Conservation (phyloP, 805 yeast species). For the Komagataella populi region DNA sequence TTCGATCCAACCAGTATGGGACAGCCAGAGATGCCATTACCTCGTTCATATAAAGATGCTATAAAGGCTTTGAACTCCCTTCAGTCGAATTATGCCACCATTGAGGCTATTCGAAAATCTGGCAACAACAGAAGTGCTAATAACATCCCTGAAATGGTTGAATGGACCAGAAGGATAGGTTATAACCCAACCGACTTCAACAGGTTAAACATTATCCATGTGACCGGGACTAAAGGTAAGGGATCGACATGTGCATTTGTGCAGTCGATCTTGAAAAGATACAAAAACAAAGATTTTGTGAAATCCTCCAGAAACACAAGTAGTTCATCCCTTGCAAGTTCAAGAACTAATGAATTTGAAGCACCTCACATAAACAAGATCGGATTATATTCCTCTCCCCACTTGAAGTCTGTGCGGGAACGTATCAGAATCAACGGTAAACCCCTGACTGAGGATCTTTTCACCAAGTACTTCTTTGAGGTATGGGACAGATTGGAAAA, state of each 20-base stretch:
- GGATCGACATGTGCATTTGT: conserved; percentile 97
- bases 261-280: conserved; percentile 64
- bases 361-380: conserved; percentile 36
- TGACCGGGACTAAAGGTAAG: conserved; percentile 97
- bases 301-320: background rate
- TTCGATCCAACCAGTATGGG: background rate
- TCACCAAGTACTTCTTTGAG: conserved; percentile 84
- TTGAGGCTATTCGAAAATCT: conserved; percentile 66
- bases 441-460: conserved; percentile 70
- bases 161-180: conserved; percentile 64
- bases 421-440: conserved; percentile 78
- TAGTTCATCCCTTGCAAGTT: background rate
- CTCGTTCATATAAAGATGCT: conserved; percentile 46
- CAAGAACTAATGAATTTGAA: background rate
- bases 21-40: conserved; percentile 10
- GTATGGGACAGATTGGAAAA: conserved; percentile 73
- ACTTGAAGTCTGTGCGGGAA: conserved; percentile 84
- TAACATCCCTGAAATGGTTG: conserved; percentile 76
- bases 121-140: conserved; percentile 53
- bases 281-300: conserved; percentile 17
- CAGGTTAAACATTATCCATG: conserved; percentile 68
- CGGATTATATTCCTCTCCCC: conserved; percentile 96
- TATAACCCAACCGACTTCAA: conserved; percentile 56
- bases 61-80: conserved; percentile 69
- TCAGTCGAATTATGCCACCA: conserved; percentile 83